Evolutionary conservation across 2,329 filamentous ascomycete genomes (phyloP), one percentile per base, ranked within the genome.

Genomic region (Pseudocercospora eumusae): DNA sequence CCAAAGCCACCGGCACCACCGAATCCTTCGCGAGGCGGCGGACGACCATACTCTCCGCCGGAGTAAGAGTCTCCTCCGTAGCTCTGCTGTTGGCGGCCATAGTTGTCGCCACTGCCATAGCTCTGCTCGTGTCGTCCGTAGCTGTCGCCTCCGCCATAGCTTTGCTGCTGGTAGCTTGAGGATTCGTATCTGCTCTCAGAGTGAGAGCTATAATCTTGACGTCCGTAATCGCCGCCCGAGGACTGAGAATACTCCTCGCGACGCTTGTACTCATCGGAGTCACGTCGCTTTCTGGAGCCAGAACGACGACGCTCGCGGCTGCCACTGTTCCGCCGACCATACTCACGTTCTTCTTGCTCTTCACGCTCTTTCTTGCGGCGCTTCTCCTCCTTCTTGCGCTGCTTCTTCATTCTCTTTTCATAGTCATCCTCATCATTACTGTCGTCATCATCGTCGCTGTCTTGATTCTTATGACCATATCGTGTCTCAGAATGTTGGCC

Each of bases 371-470:
- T 65, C 63, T 65, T 65, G 55, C 59, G 64, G 49, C 66, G 70
- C 65, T 74, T 73, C 61, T 74, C 74, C 59, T 73, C 72, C 60
- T 78, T 74, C 70, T 78, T 77, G 62, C 73, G 67, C 40, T 73
- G 71, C 70, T 79, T 77, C 70, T 72, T 75, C 70, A 76, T 74
- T 66, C 77, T 75, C 68, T 78, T 78, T 66, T 76, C 77, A 65
- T 74, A 74, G 31, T 75, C 73, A 63, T 73, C 69, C 67, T 76
- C 65, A 28, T 67, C 68, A 18, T 64, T 59, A 42, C 69, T 68
- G 50, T 72, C 69, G 56, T 73, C 71, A 45, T 74, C 69, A 54
- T 74, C 71, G 53, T 71, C 69, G 56, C 73, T 71, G 56, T 70
- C 64, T 9, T 74, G 61, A 40, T 70, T 69, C 60, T 75, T 68